Conservation (phyloP, 129 eudicot species). For the Helianthus annuus region DNA sequence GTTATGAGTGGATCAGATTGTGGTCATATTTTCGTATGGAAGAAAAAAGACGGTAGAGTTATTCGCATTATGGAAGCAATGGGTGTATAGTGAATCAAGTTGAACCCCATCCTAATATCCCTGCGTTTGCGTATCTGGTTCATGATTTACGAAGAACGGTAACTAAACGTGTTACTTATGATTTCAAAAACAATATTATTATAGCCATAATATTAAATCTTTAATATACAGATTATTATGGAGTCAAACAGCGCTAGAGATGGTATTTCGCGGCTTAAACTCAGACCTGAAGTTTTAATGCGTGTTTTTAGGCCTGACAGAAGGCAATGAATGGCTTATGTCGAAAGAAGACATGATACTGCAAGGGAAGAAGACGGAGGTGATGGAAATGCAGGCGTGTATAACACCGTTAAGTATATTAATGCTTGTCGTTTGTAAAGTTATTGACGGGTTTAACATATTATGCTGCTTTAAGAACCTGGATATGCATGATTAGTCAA, state of each 20-base stretch:
- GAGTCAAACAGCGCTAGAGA: constrained; percentile 60
- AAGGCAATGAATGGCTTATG: constrained; percentile 67
- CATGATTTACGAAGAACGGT: constrained; percentile 65
- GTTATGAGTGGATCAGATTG: constrained; percentile 89
- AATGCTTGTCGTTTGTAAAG: constrained; percentile 1
- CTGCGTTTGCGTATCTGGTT: constrained; percentile 71
- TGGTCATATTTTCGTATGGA: constrained; percentile 87
- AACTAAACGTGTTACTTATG: background rate
- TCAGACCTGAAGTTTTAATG: constrained; percentile 73
- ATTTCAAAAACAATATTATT: background rate
- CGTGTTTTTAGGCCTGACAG: constrained; percentile 71
- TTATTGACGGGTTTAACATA: background rate
- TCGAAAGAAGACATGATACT: constrained; percentile 58
- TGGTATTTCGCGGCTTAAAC: constrained; percentile 63
- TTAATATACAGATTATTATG: constrained; percentile 4
- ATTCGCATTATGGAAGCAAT: constrained; percentile 76
- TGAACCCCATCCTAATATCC: constrained; percentile 67
- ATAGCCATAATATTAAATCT: background rate
- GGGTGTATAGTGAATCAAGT: constrained; percentile 62
- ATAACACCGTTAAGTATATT: no score
- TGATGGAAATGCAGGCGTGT: no score
- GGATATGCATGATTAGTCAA: background rate
- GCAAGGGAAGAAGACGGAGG: constrained; percentile 49
- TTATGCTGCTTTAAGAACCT: background rate
- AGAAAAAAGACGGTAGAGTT: no score